phyloP scores from a whole-genome alignment of 371 early-diverging fungal genomes.

The Mortierella sp. region DNA sequence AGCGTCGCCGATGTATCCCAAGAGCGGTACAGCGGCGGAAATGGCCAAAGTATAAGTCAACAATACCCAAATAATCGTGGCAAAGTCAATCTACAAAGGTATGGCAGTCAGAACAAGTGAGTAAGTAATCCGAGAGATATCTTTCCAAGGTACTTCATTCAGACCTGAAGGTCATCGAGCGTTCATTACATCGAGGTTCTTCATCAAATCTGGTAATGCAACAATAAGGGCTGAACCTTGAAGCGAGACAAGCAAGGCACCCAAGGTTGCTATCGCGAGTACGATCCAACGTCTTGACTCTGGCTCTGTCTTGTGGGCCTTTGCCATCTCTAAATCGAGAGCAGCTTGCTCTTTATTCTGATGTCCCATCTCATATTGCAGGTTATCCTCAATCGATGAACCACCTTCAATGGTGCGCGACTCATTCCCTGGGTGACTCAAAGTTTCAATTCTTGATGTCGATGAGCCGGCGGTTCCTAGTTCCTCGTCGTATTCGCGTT shows the following conservation, averaged over 20 bases:
- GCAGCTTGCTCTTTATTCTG: conserved; percentile 5
- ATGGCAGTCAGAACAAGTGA: neutral
- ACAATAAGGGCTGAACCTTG: conserved; percentile 32
- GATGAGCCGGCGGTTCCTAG: neutral
- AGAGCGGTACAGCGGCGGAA: conserved; percentile 36
- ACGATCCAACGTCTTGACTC: conserved; percentile 24
- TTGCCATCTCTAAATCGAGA: conserved; percentile 18
- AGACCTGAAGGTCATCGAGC: neutral
- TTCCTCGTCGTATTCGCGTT: conserved; percentile 12
- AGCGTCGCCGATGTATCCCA: conserved; percentile 48
- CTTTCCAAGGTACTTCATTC: neutral
- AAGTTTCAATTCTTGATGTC: conserved; percentile 1
- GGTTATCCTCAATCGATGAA: conserved; percentile 6
- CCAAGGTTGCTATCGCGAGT: conserved; percentile 26
- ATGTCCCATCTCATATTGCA: conserved; percentile 21
- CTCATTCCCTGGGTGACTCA: neutral
- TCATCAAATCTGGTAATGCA: conserved; percentile 32
- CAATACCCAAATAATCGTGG: conserved; percentile 51
- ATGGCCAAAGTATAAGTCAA: conserved; percentile 51
- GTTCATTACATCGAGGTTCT: conserved; percentile 10
- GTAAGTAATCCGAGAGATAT: neutral
- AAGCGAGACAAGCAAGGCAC: conserved; percentile 26
- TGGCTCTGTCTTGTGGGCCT: conserved; percentile 17
- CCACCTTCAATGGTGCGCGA: neutral
- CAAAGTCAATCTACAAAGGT: conserved; percentile 35